Percentiles rank a stretch among this genome's conserved stretches.
phyloP scores from a whole-genome alignment of 257 asterid species.

The Anisodus acutangulus region DNA sequence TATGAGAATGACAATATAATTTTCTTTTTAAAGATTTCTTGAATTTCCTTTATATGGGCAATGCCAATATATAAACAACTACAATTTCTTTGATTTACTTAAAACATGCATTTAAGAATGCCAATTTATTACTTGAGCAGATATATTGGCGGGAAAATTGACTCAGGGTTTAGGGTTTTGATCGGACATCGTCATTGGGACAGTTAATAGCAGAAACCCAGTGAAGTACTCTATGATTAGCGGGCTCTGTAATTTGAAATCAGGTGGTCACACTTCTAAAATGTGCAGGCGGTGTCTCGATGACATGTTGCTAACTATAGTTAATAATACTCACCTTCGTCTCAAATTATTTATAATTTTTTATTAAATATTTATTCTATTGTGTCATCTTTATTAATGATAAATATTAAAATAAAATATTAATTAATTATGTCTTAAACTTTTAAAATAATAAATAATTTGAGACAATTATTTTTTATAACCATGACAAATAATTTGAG shows the following conservation, averaged over 20 bases:
- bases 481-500: no score
- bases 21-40: no score
- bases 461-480: no score
- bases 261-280: background rate
- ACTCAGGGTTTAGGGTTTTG: constrained; percentile 33
- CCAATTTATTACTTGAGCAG: no score
- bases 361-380: no score
- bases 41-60: background rate
- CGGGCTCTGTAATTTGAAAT: background rate
- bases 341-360: no score
- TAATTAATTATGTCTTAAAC: no score
- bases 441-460: no score
- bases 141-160: constrained; percentile 29
- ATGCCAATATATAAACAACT: background rate
- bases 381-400: no score
- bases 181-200: background rate
- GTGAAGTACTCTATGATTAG: background rate
- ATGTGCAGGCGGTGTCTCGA: background rate
- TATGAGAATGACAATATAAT: no score
- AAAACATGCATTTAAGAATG: background rate
- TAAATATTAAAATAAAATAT: no score
- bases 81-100: background rate
- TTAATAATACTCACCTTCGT: no score
- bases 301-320: background rate
- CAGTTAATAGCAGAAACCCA: background rate